phyloP scores from a whole-genome alignment of 106 monocot species.

The Chionographis japonica region DNA sequence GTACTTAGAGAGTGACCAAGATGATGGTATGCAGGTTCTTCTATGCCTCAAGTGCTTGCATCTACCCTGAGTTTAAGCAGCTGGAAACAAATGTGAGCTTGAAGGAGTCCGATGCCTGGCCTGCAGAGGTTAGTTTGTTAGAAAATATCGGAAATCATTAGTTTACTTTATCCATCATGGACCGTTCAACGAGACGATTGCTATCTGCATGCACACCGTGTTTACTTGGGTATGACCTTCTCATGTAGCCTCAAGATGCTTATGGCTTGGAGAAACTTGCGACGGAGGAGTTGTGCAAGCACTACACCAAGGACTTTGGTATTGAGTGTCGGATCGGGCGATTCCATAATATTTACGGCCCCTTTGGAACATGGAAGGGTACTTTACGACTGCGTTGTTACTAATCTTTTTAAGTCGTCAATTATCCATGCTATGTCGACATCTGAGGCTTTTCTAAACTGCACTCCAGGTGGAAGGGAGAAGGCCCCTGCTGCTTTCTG shows the following conservation, averaged over 20 bases:
- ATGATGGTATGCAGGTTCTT: constrained; percentile 53
- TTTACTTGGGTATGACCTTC: not conserved
- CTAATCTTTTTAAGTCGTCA: not conserved
- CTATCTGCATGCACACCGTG: not conserved
- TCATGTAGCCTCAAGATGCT: constrained; percentile 84
- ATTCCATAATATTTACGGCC: constrained; percentile 90
- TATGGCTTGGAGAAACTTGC: constrained; percentile 93
- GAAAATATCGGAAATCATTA: not conserved
- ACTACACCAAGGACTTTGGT: constrained; percentile 82
- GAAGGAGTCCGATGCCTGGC: constrained; percentile 93
- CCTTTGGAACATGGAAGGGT: constrained; percentile 96
- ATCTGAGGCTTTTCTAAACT: not conserved
- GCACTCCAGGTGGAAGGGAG: constrained; percentile 72
- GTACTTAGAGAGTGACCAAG: not conserved
- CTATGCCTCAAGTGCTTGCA: constrained; percentile 92
- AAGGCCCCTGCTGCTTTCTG: constrained; percentile 94
- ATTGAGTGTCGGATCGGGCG: constrained; percentile 84
- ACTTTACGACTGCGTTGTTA: not conserved
- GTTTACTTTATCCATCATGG: too few species aligned
- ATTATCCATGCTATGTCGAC: not conserved
- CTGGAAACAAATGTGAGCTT: constrained; percentile 92
- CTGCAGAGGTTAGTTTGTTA: constrained; percentile 67
- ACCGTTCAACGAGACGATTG: too few species aligned
- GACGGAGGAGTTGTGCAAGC: constrained; percentile 86
- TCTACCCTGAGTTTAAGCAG: constrained; percentile 92